Evolutionary conservation across 1,139 yeast genomes (phyloP).

Genomic region (Geotrichum klebahnii): DNA sequence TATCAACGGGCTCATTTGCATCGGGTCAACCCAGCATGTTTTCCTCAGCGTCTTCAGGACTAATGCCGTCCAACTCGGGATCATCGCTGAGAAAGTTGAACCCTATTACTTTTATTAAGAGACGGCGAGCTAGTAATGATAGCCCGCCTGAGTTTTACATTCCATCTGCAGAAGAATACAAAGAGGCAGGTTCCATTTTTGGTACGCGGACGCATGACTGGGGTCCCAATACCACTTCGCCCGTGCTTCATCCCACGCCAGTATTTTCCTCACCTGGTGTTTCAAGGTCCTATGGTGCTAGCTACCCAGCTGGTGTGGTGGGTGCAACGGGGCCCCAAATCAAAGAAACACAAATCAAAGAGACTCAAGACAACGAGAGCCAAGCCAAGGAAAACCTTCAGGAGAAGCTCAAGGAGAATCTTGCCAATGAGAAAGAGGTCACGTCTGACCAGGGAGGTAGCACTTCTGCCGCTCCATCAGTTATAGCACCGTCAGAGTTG

Average conservation of each 20-base stretch:
- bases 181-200: constrained; percentile 36
- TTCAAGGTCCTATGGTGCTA: no score
- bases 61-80: constrained; percentile 6
- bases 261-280: constrained; percentile 10
- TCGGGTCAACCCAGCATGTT: background rate
- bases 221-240: constrained; percentile 27
- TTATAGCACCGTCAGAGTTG: constrained; percentile 5
- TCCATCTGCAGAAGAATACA: constrained; percentile 24
- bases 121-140: constrained; percentile 16
- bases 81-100: constrained; percentile 31
- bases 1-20: background rate
- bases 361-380: no score
- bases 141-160: constrained; percentile 8
- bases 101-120: constrained; percentile 29
- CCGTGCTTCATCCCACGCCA: constrained; percentile 19
- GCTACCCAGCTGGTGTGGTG: no score
- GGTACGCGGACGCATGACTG: constrained; percentile 39
- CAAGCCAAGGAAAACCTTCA: no score
- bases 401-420: no score
- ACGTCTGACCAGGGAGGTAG: no score
- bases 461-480: background rate
- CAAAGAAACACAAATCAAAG: no score
- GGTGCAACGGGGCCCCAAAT: no score
- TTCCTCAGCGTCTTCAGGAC: constrained; percentile 5
- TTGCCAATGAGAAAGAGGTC: no score